Conservation (phyloP, 495 filamentous ascomycete species). For the Aspergillus campestris region DNA sequence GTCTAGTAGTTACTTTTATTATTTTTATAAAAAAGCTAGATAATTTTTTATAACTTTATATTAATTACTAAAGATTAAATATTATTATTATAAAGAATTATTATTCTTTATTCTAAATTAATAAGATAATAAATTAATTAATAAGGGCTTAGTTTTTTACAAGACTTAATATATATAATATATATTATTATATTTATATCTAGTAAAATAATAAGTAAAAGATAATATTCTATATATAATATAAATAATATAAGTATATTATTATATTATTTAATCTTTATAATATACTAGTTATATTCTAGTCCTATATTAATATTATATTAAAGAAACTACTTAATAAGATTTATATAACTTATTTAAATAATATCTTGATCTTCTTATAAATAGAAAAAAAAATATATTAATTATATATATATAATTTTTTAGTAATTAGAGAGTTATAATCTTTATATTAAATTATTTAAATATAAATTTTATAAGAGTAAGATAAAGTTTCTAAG, state of each 20-base stretch:
- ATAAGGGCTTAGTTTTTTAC: too few relatives aligned
- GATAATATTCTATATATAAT: too few relatives aligned
- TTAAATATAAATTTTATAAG: constrained; percentile 3
- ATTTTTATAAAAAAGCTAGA: constrained; percentile 1
- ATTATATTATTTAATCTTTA: constrained; percentile 14
- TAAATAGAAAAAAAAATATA: background rate
- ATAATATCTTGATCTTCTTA: constrained; percentile 2
- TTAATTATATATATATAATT: background rate
- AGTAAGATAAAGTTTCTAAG: background rate
- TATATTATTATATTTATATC: too few relatives aligned
- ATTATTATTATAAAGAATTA: background rate
- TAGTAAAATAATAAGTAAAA: too few relatives aligned
- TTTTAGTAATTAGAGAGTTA: background rate
- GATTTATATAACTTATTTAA: background rate
- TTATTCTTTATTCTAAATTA: background rate
- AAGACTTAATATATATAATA: too few relatives aligned
- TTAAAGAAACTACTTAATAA: constrained; percentile 7
- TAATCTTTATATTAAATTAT: constrained; percentile 3
- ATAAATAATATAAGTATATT: constrained; percentile 8
- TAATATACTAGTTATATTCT: constrained; percentile 9
- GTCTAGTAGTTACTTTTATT: constrained; percentile 3
- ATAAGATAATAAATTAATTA: too few relatives aligned
- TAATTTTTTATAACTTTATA: background rate
- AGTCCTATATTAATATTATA: background rate
- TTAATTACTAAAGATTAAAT: background rate